Evolutionary conservation across 768 basidiomycete species (phyloP), one percentile per base, ranked within the genome.

Genomic region (Butyriboletus loyo): DNA sequence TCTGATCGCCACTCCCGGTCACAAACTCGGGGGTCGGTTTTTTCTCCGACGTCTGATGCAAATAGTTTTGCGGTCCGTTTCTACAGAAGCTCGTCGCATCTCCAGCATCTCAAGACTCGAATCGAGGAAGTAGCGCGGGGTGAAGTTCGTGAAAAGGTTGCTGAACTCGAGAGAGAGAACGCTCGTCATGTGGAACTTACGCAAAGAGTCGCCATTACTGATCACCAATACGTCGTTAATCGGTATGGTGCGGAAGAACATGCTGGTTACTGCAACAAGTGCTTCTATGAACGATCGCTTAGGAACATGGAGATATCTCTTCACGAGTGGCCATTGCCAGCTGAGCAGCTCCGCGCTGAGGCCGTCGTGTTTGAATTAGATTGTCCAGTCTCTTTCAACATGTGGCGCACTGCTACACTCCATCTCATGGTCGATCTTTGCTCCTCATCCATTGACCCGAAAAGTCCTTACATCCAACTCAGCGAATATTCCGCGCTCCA

Each of bases 301-400:
- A 17, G 25, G 0, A 19, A 1, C 0, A 56, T 78, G 63, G 4
- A 22, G 0, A 78, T 81, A 22, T 0, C 24, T 0, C 56, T 75
- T 5, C 66, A 76, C 34, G 80, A 81, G 47, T 78, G 77, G 78
- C 80, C 79, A 0, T 56, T 81, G 35, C 77, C 80, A 0, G 28
- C 47, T 1, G 39, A 57, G 13, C 21, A 17, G 6, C 13, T 60
- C 5, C 27, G 50, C 7, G 67, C 68, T 0, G 61, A 72, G 46
- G 58, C 58, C 0, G 66, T 72, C 15, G 60, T 79, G 1, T 81
- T 81, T 46, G 77, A 81, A 52, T 53, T 79, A 2, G 51, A 57
- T 10, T 70, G 70, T 46, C 80, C 80, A 4, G 28, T 63, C 7
- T 52, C 64, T 9, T 77, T 80, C 55, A 59, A 66, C 6, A 64